These are phyloP conservation scores for Thielaviopsis punctulata DNA, from an alignment of 2,329 filamentous ascomycete genomes.

Conservation along the genomic window DNA sequence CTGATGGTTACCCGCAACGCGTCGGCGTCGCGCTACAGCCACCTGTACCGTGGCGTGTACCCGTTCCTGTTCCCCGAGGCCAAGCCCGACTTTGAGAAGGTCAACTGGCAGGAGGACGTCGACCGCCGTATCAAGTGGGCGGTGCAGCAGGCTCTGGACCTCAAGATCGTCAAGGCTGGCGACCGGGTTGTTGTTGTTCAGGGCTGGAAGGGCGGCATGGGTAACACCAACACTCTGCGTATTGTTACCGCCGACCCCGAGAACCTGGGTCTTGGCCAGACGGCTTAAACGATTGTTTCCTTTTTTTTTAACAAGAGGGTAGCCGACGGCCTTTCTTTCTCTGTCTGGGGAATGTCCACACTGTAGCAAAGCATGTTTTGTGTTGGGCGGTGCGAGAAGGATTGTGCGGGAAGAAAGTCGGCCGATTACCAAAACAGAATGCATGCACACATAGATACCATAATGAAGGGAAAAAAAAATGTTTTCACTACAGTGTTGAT, in stretches of 20 bases:
- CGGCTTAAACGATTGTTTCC: constrained; percentile 3
- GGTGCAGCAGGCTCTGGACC: constrained; percentile 68
- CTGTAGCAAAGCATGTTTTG: no score
- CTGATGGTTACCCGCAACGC: constrained; percentile 94
- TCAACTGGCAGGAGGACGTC: constrained; percentile 98
- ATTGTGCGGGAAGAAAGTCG: no score
- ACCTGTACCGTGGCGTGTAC: constrained; percentile 95
- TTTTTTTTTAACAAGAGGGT: neutral
- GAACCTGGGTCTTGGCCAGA: constrained; percentile 38
- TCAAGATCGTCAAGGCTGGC: constrained; percentile 55
- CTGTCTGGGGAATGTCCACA: neutral
- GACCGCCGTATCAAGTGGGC: constrained; percentile 97
- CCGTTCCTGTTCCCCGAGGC: constrained; percentile 85
- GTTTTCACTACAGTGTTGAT: no score
- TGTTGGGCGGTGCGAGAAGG: no score
- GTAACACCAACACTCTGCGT: constrained; percentile 70
- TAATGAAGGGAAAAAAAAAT: no score
- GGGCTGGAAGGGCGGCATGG: constrained; percentile 83
- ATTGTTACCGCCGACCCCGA: constrained; percentile 44
- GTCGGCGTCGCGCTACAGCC: constrained; percentile 71
- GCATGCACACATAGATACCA: no score
- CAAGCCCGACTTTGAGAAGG: constrained; percentile 86
- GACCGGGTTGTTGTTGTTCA: constrained; percentile 72
- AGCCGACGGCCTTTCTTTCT: neutral
- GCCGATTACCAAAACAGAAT: no score